Conservation (phyloP, 1,284 basidiomycete genomes). For the Trametes pubescens region DNA sequence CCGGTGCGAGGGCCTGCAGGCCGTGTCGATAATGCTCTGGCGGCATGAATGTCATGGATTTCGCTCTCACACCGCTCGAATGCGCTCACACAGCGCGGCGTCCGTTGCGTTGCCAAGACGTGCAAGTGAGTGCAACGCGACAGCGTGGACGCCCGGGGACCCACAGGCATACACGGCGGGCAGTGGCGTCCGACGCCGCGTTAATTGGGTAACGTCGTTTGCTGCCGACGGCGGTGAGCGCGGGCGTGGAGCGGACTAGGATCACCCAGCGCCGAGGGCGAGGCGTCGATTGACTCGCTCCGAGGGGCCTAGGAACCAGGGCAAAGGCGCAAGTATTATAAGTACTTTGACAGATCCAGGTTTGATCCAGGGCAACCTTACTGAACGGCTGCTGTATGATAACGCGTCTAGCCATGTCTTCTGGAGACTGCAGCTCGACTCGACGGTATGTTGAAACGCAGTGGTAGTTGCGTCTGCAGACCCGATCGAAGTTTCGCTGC, state of each 20-base stretch:
- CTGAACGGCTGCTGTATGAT: too few relatives aligned
- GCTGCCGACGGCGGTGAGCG: not conserved
- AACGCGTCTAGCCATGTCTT: too few relatives aligned
- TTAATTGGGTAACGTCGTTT: slow-evolving; percentile 9
- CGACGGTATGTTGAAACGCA: too few relatives aligned
- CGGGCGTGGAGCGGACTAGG: not conserved
- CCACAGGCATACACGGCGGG: not conserved
- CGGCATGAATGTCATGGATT: slow-evolving; percentile 5
- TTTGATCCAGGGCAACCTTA: too few relatives aligned
- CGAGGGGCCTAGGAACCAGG: too few relatives aligned
- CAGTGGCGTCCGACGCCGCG: not conserved
- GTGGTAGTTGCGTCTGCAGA: too few relatives aligned
- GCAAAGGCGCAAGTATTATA: too few relatives aligned
- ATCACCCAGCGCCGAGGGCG: too few relatives aligned
- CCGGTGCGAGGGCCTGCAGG: not conserved
- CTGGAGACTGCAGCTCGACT: too few relatives aligned
- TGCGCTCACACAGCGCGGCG: too few relatives aligned
- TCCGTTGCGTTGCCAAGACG: not conserved
- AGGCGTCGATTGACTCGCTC: not conserved
- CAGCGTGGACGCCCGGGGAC: not conserved
- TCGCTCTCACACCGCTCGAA: not conserved
- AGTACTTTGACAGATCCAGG: too few relatives aligned
- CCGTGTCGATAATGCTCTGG: not conserved
- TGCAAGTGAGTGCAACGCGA: not conserved
- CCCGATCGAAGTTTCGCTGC: too few relatives aligned